Evolutionary conservation across 2,329 filamentous ascomycete genomes (phyloP).

Genomic region (Alternaria gansuensis): DNA sequence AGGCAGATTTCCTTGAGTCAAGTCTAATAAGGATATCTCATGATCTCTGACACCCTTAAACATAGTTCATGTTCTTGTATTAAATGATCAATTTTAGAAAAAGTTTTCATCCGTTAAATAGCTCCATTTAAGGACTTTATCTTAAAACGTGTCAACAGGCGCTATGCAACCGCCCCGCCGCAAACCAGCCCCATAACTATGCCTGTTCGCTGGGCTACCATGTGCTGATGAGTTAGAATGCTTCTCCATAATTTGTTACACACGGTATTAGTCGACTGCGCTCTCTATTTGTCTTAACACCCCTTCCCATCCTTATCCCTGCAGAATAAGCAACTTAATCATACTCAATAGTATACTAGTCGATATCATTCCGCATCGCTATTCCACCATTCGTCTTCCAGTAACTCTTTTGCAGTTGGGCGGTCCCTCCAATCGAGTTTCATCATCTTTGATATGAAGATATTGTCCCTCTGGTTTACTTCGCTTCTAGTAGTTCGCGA

Average conservation of each 20-base stretch:
- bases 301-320: constrained; percentile 2
- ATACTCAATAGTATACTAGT: constrained; percentile 3
- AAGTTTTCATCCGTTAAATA: too few relatives aligned
- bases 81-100: too few relatives aligned
- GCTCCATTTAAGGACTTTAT: too few relatives aligned
- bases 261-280: too few relatives aligned
- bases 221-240: background rate
- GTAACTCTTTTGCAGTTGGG: constrained; percentile 51
- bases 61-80: too few relatives aligned
- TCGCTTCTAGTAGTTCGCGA: constrained; percentile 21
- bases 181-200: background rate
- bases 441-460: constrained; percentile 56
- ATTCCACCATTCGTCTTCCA: constrained; percentile 53
- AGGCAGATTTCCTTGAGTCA: too few relatives aligned
- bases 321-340: constrained; percentile 1
- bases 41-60: too few relatives aligned
- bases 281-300: background rate
- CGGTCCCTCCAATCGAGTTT: constrained; percentile 56
- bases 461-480: constrained; percentile 27
- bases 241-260: background rate
- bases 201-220: background rate
- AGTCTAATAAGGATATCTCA: too few relatives aligned
- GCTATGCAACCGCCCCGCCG: too few relatives aligned
- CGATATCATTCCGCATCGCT: constrained; percentile 5
- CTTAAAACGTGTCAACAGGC: too few relatives aligned